Evolutionary conservation across 2,329 filamentous ascomycete species (phyloP), one percentile per base, ranked within the genome.

Genomic region (Fusarium secorum): DNA sequence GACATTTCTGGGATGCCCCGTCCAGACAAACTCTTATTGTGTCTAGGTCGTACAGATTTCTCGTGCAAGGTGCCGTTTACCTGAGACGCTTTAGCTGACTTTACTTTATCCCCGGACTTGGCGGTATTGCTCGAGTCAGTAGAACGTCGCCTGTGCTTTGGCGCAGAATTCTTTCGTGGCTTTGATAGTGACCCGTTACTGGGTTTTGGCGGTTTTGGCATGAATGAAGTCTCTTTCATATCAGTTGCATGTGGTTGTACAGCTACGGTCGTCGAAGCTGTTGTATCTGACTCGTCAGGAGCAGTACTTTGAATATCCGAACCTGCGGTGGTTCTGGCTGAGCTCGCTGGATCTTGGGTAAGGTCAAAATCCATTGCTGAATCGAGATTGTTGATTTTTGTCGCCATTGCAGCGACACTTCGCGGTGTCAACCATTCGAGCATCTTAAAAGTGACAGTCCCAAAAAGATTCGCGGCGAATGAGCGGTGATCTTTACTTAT

Each of bases 381-480:
- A n/a, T 69, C 54, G 42, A 72, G 48, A 26, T 51, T 53, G 38
- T 68, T 72, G 24, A 79, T 60, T 54, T 81, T 83, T 20, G 81
- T 75, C 2, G 83, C 81, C 79, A 89, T 84, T 14, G 82, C 81
- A 24, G 85, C 83, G 7, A 89, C 76, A n/a, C 84, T 85, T 59
- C 84, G 83, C 1, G 89, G 89, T 3, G 89, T 89, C n/a, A 92
- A 80, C 89, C 89, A 92, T 76, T 92, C 90, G 7, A 92, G 75
- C 88, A 91, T 91, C 74, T 89, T 91, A 78, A 91, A 89, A 15
- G 90, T 86, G 15, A 87, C 87, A 1, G 89, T 90, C 11, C 86
- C 88, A 73, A 92, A 91, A 11, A 91, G 81, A 68, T 90, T 90
- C 11, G 87, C 87, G 11, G 88, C 85, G 74, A 90, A 89, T 0